phyloP scores from a whole-genome alignment of 768 basidiomycete genomes.

The Hygrocybe punicea region DNA sequence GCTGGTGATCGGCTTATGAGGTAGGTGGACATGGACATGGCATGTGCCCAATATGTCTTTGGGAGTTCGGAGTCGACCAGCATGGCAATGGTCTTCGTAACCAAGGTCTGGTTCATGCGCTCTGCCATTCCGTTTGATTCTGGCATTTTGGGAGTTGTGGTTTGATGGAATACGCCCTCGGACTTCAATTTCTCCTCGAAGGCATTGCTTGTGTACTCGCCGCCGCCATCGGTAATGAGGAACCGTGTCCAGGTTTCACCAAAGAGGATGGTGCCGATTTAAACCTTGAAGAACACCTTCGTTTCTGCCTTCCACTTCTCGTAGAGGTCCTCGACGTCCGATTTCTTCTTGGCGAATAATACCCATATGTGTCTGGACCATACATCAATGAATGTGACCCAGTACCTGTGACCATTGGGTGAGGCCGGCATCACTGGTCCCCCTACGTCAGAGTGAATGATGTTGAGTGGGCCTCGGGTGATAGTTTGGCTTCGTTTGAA shows the following conservation, averaged over 20 bases:
- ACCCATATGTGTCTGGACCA: neutral
- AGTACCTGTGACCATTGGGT: neutral
- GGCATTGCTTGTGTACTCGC: neutral
- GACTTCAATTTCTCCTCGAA: neutral
- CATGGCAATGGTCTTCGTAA: constrained; percentile 22
- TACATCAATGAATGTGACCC: neutral
- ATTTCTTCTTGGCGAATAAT: neutral
- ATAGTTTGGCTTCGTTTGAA: constrained; percentile 17
- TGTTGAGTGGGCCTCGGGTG: constrained; percentile 4
- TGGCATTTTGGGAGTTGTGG: neutral
- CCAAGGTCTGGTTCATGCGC: constrained; percentile 26
- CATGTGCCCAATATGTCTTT: constrained; percentile 23
- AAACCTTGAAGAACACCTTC: neutral
- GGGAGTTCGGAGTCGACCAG: constrained; percentile 21
- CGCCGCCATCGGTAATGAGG: neutral
- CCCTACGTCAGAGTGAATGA: constrained; percentile 39
- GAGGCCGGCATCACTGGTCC: constrained; percentile 29
- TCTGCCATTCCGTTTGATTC: constrained; percentile 31
- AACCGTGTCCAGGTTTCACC: neutral
- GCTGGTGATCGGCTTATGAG: constrained; percentile 20
- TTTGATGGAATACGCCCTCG: neutral
- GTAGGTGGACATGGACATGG: constrained; percentile 19
- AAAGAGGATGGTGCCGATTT: neutral
- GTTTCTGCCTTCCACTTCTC: constrained; percentile 51
- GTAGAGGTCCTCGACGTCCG: constrained; percentile 41